Base-by-base conservation (phyloP, 192 early-diverging fungal genomes). In the Rhizoclosmatium sp. region DNA sequence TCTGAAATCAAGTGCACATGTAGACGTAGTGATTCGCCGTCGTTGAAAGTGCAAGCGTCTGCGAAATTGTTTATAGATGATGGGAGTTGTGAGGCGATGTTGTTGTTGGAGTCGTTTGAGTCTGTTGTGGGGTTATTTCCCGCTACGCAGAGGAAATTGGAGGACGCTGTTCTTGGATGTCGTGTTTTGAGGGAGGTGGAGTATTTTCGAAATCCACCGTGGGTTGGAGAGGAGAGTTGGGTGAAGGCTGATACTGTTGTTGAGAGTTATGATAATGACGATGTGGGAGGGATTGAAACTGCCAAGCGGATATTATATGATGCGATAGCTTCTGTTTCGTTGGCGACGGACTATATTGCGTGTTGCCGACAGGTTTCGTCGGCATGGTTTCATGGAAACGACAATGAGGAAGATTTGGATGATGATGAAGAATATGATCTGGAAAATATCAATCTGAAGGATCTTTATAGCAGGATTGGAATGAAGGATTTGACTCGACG, bases 21-120 rank as follows among this genome's bases (percentile, higher is more conserved):
- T 14, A 9, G 16, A n/a, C 7, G 16, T 23, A 51, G 51, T 10
- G 58, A 19, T 14, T 23, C 21, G 2, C 31, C 31, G 21, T 14
- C 45, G 42, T 5, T 46, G 9, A 51, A 9, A n/a, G 70, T 71
- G 3, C 70, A 71, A 41, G 70, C n/a, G 39, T 56, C 5, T 2
- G 47, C 51, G 21, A 71, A 71, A 71, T 9, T 49, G 21, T 59
- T 40, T 59, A 40, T 71, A 19, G 70, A 71, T 2, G 70, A 71
- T 45, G 70, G 70, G 16, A 58, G 16, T 7, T 16, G 58, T 19
- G 70, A 71, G 14, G 70, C 70, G 70, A 21, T 59, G 47, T 47
- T 71, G 4, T 71, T 58, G n/a, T 31, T 71, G 70, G 70, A 71
- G 39, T n/a, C 49, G 16, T 58, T 71, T 71, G 39, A 71, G 39